Conservation (phyloP, 78 protist genomes). For the Dictyostelium capitatum region DNA sequence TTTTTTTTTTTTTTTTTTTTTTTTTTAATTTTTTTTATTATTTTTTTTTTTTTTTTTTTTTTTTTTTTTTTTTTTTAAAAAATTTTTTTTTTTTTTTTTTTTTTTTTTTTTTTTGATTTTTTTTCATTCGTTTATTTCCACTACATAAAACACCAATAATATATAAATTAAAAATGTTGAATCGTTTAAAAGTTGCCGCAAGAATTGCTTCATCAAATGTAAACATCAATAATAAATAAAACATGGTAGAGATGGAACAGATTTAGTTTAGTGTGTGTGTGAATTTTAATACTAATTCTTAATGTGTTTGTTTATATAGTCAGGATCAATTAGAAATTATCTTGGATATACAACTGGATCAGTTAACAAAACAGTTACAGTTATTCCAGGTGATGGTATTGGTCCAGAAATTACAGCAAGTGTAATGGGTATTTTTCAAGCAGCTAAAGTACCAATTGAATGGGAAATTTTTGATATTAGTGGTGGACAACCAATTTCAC, state of each 20-base stretch:
- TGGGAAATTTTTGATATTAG: slow-evolving; percentile 80
- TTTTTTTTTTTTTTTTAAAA: background rate
- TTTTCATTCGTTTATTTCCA: background rate
- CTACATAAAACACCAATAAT: background rate
- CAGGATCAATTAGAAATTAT: slow-evolving; percentile 68
- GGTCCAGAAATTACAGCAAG: slow-evolving; percentile 90
- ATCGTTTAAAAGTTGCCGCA: background rate
- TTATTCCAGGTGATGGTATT: slow-evolving; percentile 91
- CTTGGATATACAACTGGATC: slow-evolving; percentile 69
- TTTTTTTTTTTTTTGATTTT: background rate
- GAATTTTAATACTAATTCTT: too few species aligned
- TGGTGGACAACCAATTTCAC: slow-evolving; percentile 62
- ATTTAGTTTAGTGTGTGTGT: too few species aligned
- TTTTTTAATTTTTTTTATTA: background rate
- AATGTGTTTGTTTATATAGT: too few species aligned
- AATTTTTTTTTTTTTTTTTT: background rate
- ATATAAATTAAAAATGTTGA: background rate
- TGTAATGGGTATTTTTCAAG: slow-evolving; percentile 84
- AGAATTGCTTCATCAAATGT: slow-evolving; percentile 4
- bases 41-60: background rate
- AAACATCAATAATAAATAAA: background rate
- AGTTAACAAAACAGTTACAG: slow-evolving; percentile 80
- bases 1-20: background rate
- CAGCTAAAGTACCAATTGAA: slow-evolving; percentile 87
- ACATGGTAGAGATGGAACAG: too few species aligned